Base-by-base conservation (phyloP, 306 rosid species). In the Fagus sylvatica region DNA sequence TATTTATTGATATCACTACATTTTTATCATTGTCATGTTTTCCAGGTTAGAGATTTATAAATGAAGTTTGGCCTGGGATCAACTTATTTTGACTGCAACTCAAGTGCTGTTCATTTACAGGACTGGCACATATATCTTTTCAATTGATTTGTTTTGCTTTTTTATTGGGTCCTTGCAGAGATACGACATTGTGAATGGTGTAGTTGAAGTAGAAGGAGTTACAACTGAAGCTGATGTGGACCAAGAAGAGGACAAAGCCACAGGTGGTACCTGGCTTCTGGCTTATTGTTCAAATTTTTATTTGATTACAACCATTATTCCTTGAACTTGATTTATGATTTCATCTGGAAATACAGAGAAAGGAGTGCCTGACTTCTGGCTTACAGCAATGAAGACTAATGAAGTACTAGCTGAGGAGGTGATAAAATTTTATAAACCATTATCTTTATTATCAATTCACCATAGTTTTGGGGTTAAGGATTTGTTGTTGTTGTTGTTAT, bases 321-420 rank as follows among this genome's bases (percentile, higher is more conserved):
- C 48, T 76, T 72, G 60, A 81, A 56, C 48, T 72, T 71, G 71
- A 77, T 78, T 3, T 85, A 76, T 43, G 41, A 54, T 65, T 69
- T 48, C 16, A 16, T 71, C 41, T 53, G 74, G 73, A 17, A 51
- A 75, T 57, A 76, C 81, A 88, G 91, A 72, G 72, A 85, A 80
- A 83, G 91, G 91, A 65, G 87, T 88, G 59, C 91, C 91, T 70
- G 34, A 59, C 51, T 88, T 88, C 80, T 88, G 91, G 91, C 79
- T 88, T 51, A 83, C 75, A 75, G 91, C 86, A 19, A 49, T 88
- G 87, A 85, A 88, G 86, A 32, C 62, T 53, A 78, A 85, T 80
- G 89, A 83, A 70, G 74, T 2, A 73, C 71, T 88, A 68, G 78
- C 77, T 60, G 87, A 76, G 75, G 86, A 85, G 89, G 91, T 85